Evolutionary conservation across 208 protist genomes (phyloP).

Genomic region (Naegleria fowleri): DNA sequence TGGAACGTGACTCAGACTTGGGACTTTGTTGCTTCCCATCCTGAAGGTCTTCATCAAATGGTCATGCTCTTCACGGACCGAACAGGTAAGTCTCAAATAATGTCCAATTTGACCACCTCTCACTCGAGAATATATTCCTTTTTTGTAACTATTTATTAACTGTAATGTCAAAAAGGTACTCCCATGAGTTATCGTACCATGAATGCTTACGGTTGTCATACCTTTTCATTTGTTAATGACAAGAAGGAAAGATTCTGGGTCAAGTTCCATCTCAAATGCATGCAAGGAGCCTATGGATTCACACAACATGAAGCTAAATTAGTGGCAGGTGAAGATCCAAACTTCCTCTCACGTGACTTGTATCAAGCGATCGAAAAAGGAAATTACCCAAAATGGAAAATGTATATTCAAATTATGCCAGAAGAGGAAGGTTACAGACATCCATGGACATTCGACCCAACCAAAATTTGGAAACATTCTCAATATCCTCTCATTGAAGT

Average conservation of each 20-base stretch:
- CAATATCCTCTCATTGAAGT: slow-evolving; percentile 57
- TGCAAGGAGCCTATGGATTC: slow-evolving; percentile 54
- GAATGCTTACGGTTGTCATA: slow-evolving; percentile 57
- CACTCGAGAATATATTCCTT: background rate
- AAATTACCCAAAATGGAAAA: slow-evolving; percentile 55
- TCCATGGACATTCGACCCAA: slow-evolving; percentile 59
- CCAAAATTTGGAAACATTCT: slow-evolving; percentile 64
- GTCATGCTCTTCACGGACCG: slow-evolving; percentile 56
- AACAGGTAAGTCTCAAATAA: slow-evolving; percentile 31
- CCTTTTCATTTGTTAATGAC: slow-evolving; percentile 59
- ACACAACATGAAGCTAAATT: slow-evolving; percentile 54
- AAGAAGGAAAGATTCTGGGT: slow-evolving; percentile 52
- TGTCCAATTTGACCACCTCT: background rate
- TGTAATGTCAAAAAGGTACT: slow-evolving; percentile 24
- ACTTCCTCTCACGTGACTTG: slow-evolving; percentile 57
- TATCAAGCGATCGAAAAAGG: slow-evolving; percentile 57
- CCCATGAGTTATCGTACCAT: slow-evolving; percentile 56
- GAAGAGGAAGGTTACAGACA: slow-evolving; percentile 53
- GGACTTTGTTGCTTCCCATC: slow-evolving; percentile 57
- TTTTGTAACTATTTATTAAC: background rate
- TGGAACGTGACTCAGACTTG: slow-evolving; percentile 39
- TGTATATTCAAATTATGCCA: slow-evolving; percentile 61
- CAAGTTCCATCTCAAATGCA: slow-evolving; percentile 65
- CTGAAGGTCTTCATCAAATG: slow-evolving; percentile 61
- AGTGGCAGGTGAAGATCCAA: slow-evolving; percentile 49